Base-by-base conservation (phyloP, 2,329 filamentous ascomycete genomes). In the Chaetomiaceae sp. region DNA sequence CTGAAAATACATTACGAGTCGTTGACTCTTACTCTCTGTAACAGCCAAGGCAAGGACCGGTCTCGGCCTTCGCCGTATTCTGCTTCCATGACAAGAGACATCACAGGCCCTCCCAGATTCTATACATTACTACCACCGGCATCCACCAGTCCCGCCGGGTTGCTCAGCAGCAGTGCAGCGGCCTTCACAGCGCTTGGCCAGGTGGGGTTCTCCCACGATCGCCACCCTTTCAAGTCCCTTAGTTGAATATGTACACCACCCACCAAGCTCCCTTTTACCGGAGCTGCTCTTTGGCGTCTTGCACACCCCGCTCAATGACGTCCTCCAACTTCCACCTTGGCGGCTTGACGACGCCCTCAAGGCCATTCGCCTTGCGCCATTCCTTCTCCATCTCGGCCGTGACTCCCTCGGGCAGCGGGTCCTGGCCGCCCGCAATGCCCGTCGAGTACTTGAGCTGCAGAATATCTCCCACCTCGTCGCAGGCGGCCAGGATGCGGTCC, bases 381-480 rank as follows among this genome's bases (percentile, higher is more conserved):
- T 87, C 82, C 57, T 79, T 75, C 70, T 95, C 88, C 67, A 86
- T 84, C 66, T 92, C 84, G 9, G 83, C 78, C 0, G 81, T 79
- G 34, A 89, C 77, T 14, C 83, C 87, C 32, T 88, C 86, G 3
- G 85, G 84, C 2, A 92, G 77, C 8, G 88, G 85, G 45, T 89
- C 81, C 33, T 88, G 82, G 53, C 94, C 94, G 59, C 94, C 94
- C 11, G 94, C 92, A 64, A 96, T 83, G 61, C 94, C 94, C 13
- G 89, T 95, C n/a, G 90, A 95, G 73, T 95, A 96, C 75, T 96
- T 97, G 67, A 99, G 79, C 71, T 97, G 91, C 51, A 99, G 75
- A 20, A 95, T 81, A 60, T 96, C 89, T 53, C 92, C 91, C 52
- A 96, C 84, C 70, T 97, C 89, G 66, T 97, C 90, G 65, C 92